These are phyloP conservation scores for Quercus suber DNA, from an alignment of 306 rosid species.

Conservation along the genomic window DNA sequence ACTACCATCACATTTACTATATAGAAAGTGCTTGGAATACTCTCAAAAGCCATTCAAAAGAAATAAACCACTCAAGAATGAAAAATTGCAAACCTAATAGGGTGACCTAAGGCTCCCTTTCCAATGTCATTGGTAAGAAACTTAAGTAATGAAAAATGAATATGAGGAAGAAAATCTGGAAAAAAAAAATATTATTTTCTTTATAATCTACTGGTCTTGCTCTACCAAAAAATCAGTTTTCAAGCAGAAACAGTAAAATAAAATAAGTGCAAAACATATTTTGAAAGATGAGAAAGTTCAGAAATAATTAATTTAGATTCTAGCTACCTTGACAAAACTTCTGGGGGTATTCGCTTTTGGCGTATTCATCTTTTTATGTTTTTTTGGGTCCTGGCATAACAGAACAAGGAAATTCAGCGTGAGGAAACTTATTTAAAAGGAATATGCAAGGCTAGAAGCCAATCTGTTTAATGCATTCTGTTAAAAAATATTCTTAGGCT, in stretches of 20 bases:
- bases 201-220: not conserved
- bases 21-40: not conserved
- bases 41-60: not conserved
- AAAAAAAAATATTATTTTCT: not conserved
- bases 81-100: not conserved
- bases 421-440: constrained; percentile 9
- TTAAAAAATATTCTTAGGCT: not conserved
- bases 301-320: constrained; percentile 13
- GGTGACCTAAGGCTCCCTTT: not conserved
- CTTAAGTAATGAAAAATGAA: not conserved
- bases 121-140: not conserved
- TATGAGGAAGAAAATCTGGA: not conserved
- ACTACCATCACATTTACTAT: not conserved
- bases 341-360: constrained; percentile 68
- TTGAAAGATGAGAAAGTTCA: not conserved
- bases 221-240: not conserved
- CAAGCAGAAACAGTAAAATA: not conserved
- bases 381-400: constrained; percentile 67
- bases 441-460: constrained; percentile 12
- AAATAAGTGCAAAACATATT: not conserved
- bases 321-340: constrained; percentile 65
- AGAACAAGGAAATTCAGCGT: constrained; percentile 26
- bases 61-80: not conserved
- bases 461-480: constrained; percentile 17
- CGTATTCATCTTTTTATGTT: constrained; percentile 54